These are phyloP conservation scores for Cyberlindnera misumaiensis DNA, from an alignment of 805 yeast genomes.

Conservation along the genomic window DNA sequence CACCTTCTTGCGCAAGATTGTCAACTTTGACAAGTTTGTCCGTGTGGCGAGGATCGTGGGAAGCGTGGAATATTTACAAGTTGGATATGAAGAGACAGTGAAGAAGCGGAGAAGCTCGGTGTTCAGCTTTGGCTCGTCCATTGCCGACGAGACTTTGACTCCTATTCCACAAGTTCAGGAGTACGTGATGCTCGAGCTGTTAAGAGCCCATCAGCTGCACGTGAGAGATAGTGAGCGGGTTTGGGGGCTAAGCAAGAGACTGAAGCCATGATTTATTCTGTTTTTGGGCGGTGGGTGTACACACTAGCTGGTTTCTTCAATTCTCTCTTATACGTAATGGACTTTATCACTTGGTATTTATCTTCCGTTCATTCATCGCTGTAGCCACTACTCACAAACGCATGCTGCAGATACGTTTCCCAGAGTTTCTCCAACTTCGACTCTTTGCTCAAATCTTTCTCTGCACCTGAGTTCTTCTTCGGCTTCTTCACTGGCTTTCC, in stretches of 20 bases:
- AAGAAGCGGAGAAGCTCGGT: constrained; percentile 22
- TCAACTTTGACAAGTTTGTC: constrained; percentile 69
- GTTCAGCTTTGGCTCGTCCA: constrained; percentile 18
- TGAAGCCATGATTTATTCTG: constrained; percentile 5
- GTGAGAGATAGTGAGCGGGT: constrained; percentile 58
- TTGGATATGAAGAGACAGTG: constrained; percentile 36
- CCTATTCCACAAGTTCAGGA: constrained; percentile 35
- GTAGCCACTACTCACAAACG: constrained; percentile 39
- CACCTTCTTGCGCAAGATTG: constrained; percentile 39
- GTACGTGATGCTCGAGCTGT: constrained; percentile 56
- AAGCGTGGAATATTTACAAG: constrained; percentile 62
- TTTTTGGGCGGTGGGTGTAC: no score
- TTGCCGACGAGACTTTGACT: constrained; percentile 22
- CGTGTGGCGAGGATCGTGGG: constrained; percentile 61
- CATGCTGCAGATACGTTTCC: constrained; percentile 48
- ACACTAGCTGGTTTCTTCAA: no score
- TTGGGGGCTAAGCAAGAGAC: constrained; percentile 58
- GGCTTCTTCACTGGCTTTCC: constrained; percentile 32
- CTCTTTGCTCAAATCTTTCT: neutral
- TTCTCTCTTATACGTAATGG: no score
- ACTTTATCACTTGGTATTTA: no score
- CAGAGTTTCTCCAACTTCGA: constrained; percentile 39
- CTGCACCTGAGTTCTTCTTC: neutral
- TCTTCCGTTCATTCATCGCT: constrained; percentile 4
- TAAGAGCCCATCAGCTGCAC: constrained; percentile 62